Percentiles rank a stretch among this genome's conserved stretches.
These are phyloP conservation scores for Straminergon stramineum DNA, from an alignment of 225 moss, liverwort and hornwort genomes.

Conservation along the genomic window DNA sequence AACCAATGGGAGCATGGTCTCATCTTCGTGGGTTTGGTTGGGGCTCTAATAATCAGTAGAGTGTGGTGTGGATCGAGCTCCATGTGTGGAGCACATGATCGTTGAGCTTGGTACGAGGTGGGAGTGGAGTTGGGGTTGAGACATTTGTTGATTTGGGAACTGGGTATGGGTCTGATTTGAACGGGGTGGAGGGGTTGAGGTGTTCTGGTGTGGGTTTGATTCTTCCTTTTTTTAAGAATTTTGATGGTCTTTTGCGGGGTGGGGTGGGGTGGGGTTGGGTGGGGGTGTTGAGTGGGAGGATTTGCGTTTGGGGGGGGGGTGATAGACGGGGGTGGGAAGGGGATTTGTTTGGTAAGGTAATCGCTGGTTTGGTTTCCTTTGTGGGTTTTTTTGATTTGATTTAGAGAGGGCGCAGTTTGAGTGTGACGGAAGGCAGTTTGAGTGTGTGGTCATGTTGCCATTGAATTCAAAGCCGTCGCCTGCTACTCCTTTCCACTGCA, in stretches of 20 bases:
- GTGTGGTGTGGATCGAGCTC: background rate
- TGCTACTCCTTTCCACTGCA: background rate
- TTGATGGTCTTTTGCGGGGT: background rate
- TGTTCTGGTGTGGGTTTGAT: background rate
- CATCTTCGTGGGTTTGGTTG: background rate
- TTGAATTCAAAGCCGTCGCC: background rate
- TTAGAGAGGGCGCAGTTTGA: background rate
- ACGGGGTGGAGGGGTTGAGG: background rate
- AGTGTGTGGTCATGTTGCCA: background rate
- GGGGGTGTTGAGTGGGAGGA: background rate
- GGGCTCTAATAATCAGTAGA: background rate
- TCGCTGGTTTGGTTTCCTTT: too few species aligned
- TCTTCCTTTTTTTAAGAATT: background rate
- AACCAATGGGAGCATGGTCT: background rate
- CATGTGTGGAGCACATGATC: background rate
- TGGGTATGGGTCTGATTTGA: background rate
- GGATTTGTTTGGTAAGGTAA: background rate
- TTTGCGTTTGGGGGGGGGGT: background rate
- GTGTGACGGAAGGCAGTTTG: background rate
- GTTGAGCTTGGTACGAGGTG: background rate
- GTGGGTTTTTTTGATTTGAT: background rate
- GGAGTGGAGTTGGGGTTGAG: background rate
- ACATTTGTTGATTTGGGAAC: background rate
- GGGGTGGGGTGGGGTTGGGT: too few species aligned
- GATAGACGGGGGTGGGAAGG: background rate